phyloP scores from a whole-genome alignment of 1,139 yeast species.

The Candida neerlandica region DNA sequence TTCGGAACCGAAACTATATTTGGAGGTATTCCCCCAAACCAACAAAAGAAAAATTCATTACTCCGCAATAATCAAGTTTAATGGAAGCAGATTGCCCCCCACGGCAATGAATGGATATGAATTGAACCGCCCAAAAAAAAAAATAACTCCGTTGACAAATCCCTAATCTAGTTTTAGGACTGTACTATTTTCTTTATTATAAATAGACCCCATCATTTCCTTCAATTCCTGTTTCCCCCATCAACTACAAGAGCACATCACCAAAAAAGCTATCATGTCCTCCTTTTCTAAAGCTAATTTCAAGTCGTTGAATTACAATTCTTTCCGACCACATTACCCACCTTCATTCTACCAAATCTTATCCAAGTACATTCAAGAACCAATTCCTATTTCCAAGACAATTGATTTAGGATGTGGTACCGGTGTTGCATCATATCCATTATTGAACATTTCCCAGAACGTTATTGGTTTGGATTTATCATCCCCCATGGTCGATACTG shows the following conservation, averaged over 20 bases:
- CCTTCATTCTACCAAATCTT: conserved; percentile 49
- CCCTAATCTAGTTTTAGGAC: neutral
- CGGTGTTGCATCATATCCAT: conserved; percentile 43
- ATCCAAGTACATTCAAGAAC: conserved; percentile 23
- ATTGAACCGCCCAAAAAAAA: neutral
- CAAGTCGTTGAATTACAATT: conserved; percentile 58
- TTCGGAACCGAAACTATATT: neutral
- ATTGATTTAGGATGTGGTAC: conserved; percentile 47
- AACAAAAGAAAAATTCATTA: neutral
- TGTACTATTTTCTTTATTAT: neutral
- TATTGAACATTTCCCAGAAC: conserved; percentile 30
- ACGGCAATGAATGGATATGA: neutral
- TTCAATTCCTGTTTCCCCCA: neutral
- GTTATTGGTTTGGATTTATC: conserved; percentile 42
- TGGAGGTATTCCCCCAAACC: neutral
- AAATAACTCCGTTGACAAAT: neutral
- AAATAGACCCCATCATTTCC: neutral
- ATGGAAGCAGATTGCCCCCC: neutral
- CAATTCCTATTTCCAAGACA: conserved; percentile 24
- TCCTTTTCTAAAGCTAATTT: conserved; percentile 63
- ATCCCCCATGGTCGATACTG: conserved; percentile 36
- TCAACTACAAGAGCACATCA: conserved; percentile 3
- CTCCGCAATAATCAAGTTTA: neutral
- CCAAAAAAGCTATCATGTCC: conserved; percentile 48
- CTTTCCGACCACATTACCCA: conserved; percentile 71